phyloP scores from a whole-genome alignment of 148 eudicot genomes.

The Limonium bicolor region DNA sequence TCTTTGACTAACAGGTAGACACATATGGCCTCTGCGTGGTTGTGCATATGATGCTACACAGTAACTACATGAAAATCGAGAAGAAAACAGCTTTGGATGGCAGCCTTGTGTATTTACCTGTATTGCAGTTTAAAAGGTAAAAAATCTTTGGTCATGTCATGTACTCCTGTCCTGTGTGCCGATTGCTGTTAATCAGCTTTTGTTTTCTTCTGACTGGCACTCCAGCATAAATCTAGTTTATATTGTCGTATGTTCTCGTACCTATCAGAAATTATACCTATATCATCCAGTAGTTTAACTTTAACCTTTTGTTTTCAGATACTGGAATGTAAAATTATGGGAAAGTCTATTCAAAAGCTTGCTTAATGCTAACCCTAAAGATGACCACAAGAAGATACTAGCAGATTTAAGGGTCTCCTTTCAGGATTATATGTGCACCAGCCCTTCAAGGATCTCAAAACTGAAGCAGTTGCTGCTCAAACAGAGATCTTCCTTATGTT shows the following conservation, averaged over 20 bases:
- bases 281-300: too few species aligned
- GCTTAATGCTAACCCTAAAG: constrained; percentile 43
- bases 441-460: constrained; percentile 41
- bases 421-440: constrained; percentile 50
- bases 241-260: too few species aligned
- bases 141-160: too few species aligned
- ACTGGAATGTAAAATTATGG: constrained; percentile 70
- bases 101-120: constrained; percentile 36
- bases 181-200: background rate
- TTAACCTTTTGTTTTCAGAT: constrained; percentile 24
- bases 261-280: too few species aligned
- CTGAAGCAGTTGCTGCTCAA: constrained; percentile 61
- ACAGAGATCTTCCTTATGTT: constrained; percentile 68
- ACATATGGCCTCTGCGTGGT: constrained; percentile 78
- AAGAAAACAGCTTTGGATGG: constrained; percentile 46
- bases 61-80: constrained; percentile 63
- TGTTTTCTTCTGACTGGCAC: background rate
- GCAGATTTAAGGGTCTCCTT: constrained; percentile 49
- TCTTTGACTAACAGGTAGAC: constrained; percentile 51
- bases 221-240: too few species aligned
- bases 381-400: constrained; percentile 35
- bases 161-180: background rate
- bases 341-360: constrained; percentile 48
- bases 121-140: constrained; percentile 59
- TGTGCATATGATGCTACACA: constrained; percentile 92